Base-by-base conservation (phyloP, 2,329 filamentous ascomycete genomes). In the Aspergillus japonicus region DNA sequence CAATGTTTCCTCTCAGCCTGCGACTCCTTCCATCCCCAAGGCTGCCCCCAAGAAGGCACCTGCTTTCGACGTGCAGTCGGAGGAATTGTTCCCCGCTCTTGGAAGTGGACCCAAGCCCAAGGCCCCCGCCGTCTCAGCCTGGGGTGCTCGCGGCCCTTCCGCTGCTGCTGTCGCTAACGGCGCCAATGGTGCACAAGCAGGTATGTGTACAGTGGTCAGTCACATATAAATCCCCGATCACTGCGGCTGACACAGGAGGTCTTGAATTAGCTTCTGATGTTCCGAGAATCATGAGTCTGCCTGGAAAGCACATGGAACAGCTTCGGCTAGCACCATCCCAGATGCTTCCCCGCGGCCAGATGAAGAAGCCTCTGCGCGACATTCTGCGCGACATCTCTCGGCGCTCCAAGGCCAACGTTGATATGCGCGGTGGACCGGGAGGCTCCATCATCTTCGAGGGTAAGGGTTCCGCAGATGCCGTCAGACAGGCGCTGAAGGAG, bases 1-100 rank as follows among this genome's bases (percentile, higher is more conserved):
- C 50, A 59, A 65, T 1, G 54, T 67, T 24, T 57, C 68, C 19
- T 62, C 63, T 56, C 66, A 66, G 44, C 60, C 68, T 31, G 57
- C 70, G 5, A 72, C 79, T 56, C 55, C 75, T 74, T 65, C 78
- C 4, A 62, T 57, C 31, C 61, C 81, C 39, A 80, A 85, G 58
- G 61, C 73, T 26, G 71, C 73, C 33, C 62, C 71, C 10, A 71
- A 71, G 61, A 75, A 73, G 62, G 75, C 82, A 35, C 74, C 79
- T 2, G 73, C 82, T 55, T 80, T 97, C 62, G 91, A 98, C 76
- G 93, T 91, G 21, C 85, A 91, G 71, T 96, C 91, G 19, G 90
- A 96, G 72, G 93, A 98, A 77, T 82, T 91, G 61, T 99, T 99
- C 83, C 95, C 95, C n/a, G 88, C 93, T 68, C 85, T 99, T 50